These are phyloP conservation scores for Biscutella laevigata DNA, from an alignment of 441 rosid genomes.

Conservation along the genomic window DNA sequence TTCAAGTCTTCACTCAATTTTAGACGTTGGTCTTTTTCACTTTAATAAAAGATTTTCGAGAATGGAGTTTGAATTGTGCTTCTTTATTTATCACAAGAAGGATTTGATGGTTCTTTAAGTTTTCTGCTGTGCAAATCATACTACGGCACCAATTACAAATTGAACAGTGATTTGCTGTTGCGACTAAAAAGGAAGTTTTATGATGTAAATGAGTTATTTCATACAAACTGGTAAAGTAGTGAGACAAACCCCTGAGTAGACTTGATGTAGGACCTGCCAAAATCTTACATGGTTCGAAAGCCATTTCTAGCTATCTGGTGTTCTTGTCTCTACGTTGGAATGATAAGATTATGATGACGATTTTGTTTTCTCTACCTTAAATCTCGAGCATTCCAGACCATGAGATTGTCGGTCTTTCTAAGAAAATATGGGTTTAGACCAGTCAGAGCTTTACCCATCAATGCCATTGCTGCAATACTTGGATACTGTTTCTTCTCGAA, in stretches of 20 bases:
- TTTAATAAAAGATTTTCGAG: background rate
- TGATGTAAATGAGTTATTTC: background rate
- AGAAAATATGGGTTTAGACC: slow-evolving; percentile 49
- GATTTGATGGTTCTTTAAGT: background rate
- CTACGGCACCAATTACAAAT: too few relatives aligned
- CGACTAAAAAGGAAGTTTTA: background rate
- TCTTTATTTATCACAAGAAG: background rate
- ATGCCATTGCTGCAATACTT: slow-evolving; percentile 90
- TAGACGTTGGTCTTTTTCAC: background rate
- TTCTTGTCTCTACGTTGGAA: background rate
- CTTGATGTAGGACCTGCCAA: too few relatives aligned
- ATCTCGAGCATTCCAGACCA: slow-evolving; percentile 56
- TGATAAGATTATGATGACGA: background rate
- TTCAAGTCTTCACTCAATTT: background rate
- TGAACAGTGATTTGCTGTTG: background rate
- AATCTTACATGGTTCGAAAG: slow-evolving; percentile 8
- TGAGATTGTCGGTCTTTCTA: slow-evolving; percentile 39
- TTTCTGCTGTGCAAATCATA: too few relatives aligned
- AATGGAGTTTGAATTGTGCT: background rate
- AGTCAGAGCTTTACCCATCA: slow-evolving; percentile 78
- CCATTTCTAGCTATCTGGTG: background rate
- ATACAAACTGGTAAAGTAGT: slow-evolving; percentile 6
- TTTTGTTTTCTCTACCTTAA: slow-evolving; percentile 13
- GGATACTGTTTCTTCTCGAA: slow-evolving; percentile 55
- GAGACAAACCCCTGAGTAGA: background rate